phyloP scores from a whole-genome alignment of 2,329 filamentous ascomycete species.

The Sclerotinia spermophila region DNA sequence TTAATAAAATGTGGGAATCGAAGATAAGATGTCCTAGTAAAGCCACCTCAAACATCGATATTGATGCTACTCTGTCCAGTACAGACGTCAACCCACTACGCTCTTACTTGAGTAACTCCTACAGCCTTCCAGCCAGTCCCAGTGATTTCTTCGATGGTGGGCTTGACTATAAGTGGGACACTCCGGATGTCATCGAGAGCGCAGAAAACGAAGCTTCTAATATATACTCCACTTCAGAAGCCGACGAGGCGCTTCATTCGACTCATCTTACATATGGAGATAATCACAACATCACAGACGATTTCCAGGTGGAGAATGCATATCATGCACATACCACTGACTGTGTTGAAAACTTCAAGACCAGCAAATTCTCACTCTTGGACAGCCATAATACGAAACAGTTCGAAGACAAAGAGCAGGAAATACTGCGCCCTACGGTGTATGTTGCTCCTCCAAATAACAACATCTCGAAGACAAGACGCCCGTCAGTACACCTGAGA shows the following conservation, averaged over 20 bases:
- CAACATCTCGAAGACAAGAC: background rate
- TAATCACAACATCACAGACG: background rate
- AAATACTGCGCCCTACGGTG: conserved; percentile 4
- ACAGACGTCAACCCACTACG: conserved; percentile 8
- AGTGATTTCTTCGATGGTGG: conserved; percentile 46
- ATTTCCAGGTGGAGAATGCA: background rate
- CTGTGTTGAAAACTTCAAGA: background rate
- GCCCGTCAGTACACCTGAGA: background rate
- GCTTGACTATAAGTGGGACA: conserved; percentile 42
- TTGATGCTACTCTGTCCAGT: background rate
- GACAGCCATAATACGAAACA: background rate
- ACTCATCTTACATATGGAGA: background rate
- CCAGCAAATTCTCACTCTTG: background rate
- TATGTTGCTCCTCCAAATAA: background rate
- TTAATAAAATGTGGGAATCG: background rate
- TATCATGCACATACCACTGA: conserved; percentile 3
- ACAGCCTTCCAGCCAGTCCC: conserved; percentile 41
- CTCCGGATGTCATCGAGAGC: background rate
- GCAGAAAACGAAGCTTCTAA: background rate
- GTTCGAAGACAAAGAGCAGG: background rate
- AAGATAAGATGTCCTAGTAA: background rate
- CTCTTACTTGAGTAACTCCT: conserved; percentile 7
- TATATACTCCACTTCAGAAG: background rate
- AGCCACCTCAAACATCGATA: background rate
- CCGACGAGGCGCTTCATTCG: background rate